Evolutionary conservation across 202 grass and related monocot genomes (phyloP), one percentile per base, ranked within the genome.

Genomic region (Zizania palustris): DNA sequence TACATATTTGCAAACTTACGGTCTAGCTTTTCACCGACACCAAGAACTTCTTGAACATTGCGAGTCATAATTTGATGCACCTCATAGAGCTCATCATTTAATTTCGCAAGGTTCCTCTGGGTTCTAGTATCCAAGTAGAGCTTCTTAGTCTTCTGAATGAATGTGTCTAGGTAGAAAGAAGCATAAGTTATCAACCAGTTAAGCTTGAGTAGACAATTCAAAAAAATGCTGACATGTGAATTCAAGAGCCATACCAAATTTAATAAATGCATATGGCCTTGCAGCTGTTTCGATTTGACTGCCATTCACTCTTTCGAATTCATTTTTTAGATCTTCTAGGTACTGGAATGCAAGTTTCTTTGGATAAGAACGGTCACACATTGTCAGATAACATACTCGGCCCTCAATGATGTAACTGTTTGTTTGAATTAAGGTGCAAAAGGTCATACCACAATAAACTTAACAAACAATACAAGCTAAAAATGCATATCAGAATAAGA

Each of bases 111-210:
- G 85, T 98, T 98, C 71, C 95, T 90, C 63, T 98, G 95, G 53
- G 91, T 98, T 83, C 89, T 89, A 40, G 89, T 92, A 82, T 98
- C 95, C 73, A 95, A 88, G 81, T 98, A 98, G 53, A 98, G 80
- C 57, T 95, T 98, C 91, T 86, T 98, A 53, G 95, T 98, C 89
- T 98, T 98, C 87, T 98, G 95, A 82, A 98, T 98, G 76, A 95
- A 98, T 60, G 95, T 90, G 84, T 98, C 95, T 98, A 87, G 51
- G 84, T 63, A 85, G 19, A 84, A 75, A 79, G 7, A 67, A 13
- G 56, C 59, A 82, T 35, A 84, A 19, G 46, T 60, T 75, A 77
- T 62, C 36, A 85, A 83, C 49, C 48, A 53, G 62, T 33, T 68
- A 57, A 72, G 60, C 11, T 66, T 42, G 9, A 76, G 63, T 74